phyloP scores from a whole-genome alignment of 177 flowering plant species.

The Vitis hybrid region DNA sequence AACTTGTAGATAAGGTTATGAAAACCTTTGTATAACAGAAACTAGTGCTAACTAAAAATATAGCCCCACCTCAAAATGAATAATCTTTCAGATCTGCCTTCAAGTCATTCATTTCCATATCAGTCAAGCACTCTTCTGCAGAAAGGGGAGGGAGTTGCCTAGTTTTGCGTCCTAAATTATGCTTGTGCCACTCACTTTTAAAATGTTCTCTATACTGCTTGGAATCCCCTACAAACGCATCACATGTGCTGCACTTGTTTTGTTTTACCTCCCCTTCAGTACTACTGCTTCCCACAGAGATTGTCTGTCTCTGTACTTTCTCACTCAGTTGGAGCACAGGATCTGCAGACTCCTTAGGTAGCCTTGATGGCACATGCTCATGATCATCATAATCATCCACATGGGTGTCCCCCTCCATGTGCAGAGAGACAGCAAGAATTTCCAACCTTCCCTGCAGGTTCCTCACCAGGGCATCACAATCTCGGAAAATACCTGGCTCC shows the following conservation, averaged over 20 bases:
- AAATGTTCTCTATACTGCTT: constrained; percentile 85
- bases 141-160: constrained; percentile 84
- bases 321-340: constrained; percentile 44
- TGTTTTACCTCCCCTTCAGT: constrained; percentile 53
- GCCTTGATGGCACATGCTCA: constrained; percentile 34
- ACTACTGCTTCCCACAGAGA: constrained; percentile 32
- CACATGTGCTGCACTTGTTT: constrained; percentile 82
- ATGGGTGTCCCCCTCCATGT: constrained; percentile 64
- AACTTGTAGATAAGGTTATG: no score
- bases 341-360: constrained; percentile 26
- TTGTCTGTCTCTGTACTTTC: constrained; percentile 53
- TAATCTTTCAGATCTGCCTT: constrained; percentile 79
- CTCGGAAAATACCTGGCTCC: constrained; percentile 76
- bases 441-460: constrained; percentile 78
- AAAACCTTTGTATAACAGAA: background rate
- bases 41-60: background rate
- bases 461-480: constrained; percentile 70
- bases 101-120: constrained; percentile 57
- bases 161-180: constrained; percentile 82
- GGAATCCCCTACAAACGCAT: constrained; percentile 71
- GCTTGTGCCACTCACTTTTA: constrained; percentile 98
- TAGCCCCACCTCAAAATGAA: constrained; percentile 53
- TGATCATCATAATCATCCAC: constrained; percentile 72
- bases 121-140: constrained; percentile 78
- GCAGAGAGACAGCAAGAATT: constrained; percentile 83